Evolutionary conservation across 2,329 filamentous ascomycete genomes (phyloP).

Genomic region (Teratosphaeria nubilosa): DNA sequence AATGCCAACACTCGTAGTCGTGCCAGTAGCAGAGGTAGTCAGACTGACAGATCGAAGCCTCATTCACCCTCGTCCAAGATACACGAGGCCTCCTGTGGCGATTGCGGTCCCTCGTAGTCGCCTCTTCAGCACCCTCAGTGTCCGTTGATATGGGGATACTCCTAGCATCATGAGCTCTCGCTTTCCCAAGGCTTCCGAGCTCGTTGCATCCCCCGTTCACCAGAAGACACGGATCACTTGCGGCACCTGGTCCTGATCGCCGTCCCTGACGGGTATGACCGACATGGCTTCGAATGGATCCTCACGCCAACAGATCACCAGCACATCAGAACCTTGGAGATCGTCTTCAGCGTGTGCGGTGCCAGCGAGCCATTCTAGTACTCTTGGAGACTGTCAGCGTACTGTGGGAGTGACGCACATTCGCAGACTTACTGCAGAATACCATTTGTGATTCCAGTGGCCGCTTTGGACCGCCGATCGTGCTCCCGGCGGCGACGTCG

Average conservation of each 20-base stretch:
- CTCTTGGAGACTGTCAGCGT: conserved; percentile 6
- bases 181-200: conserved; percentile 17
- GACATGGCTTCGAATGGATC: conserved; percentile 44
- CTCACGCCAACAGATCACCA: conserved; percentile 35
- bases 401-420: background rate
- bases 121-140: too few relatives aligned
- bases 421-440: conserved; percentile 22
- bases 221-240: background rate
- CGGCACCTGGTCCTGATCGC: background rate
- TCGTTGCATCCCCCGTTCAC: conserved; percentile 28
- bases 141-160: too few relatives aligned
- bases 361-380: conserved; percentile 12
- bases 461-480: conserved; percentile 9
- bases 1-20: too few relatives aligned
- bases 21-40: too few relatives aligned
- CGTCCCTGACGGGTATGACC: conserved; percentile 15
- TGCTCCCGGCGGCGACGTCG: background rate
- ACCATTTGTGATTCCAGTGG: conserved; percentile 29
- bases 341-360: conserved; percentile 39
- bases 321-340: conserved; percentile 39
- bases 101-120: too few relatives aligned
- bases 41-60: too few relatives aligned
- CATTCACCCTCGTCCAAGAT: too few relatives aligned
- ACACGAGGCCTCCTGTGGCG: too few relatives aligned
- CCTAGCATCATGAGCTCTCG: background rate